phyloP scores from a whole-genome alignment of 139 green algal genomes.

The Tetradesmus lagerheimii region DNA sequence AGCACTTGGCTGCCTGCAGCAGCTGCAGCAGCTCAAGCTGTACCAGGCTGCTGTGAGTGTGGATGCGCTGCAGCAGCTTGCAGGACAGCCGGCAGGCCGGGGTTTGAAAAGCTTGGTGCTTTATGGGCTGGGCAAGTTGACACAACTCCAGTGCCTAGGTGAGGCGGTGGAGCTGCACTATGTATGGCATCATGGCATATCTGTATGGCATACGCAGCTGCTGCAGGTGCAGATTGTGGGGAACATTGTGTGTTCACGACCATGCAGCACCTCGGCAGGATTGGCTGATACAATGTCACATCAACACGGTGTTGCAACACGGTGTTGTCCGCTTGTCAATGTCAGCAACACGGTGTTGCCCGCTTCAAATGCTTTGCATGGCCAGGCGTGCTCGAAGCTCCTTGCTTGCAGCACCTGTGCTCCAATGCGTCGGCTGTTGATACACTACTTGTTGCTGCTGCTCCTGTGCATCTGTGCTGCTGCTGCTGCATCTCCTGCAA shows the following conservation, averaged over 20 bases:
- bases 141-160: neutral
- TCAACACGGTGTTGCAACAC: too few relatives aligned
- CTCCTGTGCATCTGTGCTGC: constrained; percentile 2
- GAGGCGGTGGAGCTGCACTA: too few relatives aligned
- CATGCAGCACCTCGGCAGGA: too few relatives aligned
- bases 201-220: neutral
- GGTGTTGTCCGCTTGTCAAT: too few relatives aligned
- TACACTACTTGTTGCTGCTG: neutral
- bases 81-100: neutral
- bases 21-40: constrained; percentile 34
- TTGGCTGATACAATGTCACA: too few relatives aligned
- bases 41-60: constrained; percentile 14
- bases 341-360: too few relatives aligned
- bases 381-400: too few relatives aligned
- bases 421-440: neutral
- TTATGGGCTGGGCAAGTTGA: constrained; percentile 11
- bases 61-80: neutral
- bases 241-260: too few relatives aligned
- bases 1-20: neutral
- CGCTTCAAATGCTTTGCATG: too few relatives aligned
- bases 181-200: neutral
- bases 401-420: too few relatives aligned
- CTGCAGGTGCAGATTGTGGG: neutral
- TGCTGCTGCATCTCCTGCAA: neutral
- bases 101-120: neutral